Evolutionary conservation across 805 yeast genomes (phyloP).

Genomic region (Ogataea ramenticola): DNA sequence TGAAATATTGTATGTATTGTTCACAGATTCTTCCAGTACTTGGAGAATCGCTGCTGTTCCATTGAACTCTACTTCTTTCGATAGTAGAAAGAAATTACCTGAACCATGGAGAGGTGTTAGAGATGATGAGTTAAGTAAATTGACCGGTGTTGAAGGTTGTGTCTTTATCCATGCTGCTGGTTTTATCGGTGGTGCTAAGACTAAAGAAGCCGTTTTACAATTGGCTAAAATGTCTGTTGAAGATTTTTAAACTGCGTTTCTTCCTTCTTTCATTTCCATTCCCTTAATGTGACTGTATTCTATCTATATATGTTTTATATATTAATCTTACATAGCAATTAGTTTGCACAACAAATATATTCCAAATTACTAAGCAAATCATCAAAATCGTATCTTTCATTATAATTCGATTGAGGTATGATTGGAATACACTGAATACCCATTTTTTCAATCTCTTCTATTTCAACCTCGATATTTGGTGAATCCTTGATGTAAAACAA

Average conservation of each 20-base stretch:
- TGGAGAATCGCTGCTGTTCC: constrained; percentile 94
- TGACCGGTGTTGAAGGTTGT: constrained; percentile 80
- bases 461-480: constrained; percentile 41
- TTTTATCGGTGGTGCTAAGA: constrained; percentile 89
- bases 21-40: constrained; percentile 59
- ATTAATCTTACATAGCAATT: too few species aligned
- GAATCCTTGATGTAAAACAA: constrained; percentile 46
- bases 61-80: constrained; percentile 69
- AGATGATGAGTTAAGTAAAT: constrained; percentile 69
- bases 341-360: too few species aligned
- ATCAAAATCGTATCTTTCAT: constrained; percentile 31
- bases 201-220: constrained; percentile 68
- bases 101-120: constrained; percentile 94
- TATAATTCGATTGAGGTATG: constrained; percentile 14
- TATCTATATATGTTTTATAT: background rate
- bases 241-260: constrained; percentile 1
- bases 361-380: constrained; percentile 27
- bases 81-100: constrained; percentile 81
- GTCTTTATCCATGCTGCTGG: constrained; percentile 95
- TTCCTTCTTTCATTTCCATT: too few species aligned
- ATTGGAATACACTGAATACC: constrained; percentile 45
- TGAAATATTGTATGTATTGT: constrained; percentile 66
- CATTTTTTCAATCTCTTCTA: constrained; percentile 26
- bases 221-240: constrained; percentile 50
- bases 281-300: too few species aligned